These are phyloP conservation scores for Styphnolobium japonicum DNA, from an alignment of 306 rosid species.

Conservation along the genomic window DNA sequence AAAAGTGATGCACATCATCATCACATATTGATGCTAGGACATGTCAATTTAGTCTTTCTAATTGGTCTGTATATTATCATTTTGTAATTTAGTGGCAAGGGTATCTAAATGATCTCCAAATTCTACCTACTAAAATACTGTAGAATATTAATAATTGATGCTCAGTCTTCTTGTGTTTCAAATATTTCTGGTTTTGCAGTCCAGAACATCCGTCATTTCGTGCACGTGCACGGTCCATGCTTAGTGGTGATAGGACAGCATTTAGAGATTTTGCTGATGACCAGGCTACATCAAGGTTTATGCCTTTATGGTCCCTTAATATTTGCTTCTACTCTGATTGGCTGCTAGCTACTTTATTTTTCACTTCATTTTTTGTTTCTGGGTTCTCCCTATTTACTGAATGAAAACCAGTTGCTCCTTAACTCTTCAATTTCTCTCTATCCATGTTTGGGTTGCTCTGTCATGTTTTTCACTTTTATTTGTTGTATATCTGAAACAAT, in stretches of 20 bases:
- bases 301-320: constrained; percentile 24
- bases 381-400: not conserved
- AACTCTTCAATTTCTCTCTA: not conserved
- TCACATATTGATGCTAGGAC: not conserved
- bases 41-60: not conserved
- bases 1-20: not conserved
- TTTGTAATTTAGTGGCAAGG: not conserved
- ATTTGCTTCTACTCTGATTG: constrained; percentile 18
- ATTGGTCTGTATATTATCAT: constrained; percentile 3
- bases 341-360: not conserved
- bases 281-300: constrained; percentile 79
- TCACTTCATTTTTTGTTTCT: not conserved
- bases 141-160: constrained; percentile 6
- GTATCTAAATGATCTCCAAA: not conserved
- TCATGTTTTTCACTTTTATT: constrained; percentile 1
- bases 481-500: not conserved
- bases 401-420: not conserved
- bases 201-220: constrained; percentile 90
- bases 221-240: constrained; percentile 86
- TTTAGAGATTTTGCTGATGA: constrained; percentile 81
- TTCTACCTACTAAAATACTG: constrained; percentile 1
- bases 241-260: constrained; percentile 81
- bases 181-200: constrained; percentile 53
- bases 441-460: constrained; percentile 1
- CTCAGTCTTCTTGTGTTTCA: constrained; percentile 3